phyloP scores from a whole-genome alignment of 768 basidiomycete species.

The Suillus luteus region DNA sequence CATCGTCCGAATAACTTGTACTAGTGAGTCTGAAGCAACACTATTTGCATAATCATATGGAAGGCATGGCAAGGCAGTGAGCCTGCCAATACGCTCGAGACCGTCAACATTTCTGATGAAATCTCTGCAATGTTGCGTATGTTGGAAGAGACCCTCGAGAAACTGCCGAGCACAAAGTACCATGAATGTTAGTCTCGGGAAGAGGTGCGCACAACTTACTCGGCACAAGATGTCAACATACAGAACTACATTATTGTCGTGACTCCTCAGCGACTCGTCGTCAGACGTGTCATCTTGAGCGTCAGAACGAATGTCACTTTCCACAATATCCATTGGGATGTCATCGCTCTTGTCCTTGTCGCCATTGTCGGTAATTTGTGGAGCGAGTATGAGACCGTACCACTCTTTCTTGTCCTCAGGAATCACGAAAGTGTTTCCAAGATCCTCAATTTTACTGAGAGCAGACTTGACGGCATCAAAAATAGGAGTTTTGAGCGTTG shows the following conservation, averaged over 20 bases:
- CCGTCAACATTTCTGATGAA: conserved; percentile 79
- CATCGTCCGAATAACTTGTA: conserved; percentile 87
- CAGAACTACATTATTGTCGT: conserved; percentile 75
- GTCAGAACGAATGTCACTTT: conserved; percentile 22
- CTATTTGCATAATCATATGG: conserved; percentile 89
- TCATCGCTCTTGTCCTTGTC: conserved; percentile 6
- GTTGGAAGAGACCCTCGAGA: conserved; percentile 93
- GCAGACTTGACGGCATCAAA: conserved; percentile 76
- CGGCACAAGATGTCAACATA: conserved; percentile 80
- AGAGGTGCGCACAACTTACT: conserved; percentile 43
- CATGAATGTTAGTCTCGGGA: not conserved
- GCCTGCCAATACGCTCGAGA: conserved; percentile 68
- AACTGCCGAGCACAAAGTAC: conserved; percentile 52
- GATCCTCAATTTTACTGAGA: conserved; percentile 70
- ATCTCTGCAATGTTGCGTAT: conserved; percentile 85
- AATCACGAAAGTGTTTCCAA: conserved; percentile 61
- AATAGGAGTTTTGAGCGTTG: conserved; percentile 75
- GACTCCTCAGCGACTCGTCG: conserved; percentile 49
- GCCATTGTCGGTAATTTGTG: conserved; percentile 12
- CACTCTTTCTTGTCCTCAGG: conserved; percentile 63
- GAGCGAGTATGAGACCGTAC: conserved; percentile 56
- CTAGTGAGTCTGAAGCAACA: conserved; percentile 82
- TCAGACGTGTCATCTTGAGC: conserved; percentile 18
- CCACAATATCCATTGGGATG: conserved; percentile 49
- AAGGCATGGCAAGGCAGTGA: conserved; percentile 82